These are phyloP conservation scores for Aspergillus neoniger DNA, from an alignment of 2,329 filamentous ascomycete species.

Conservation along the genomic window DNA sequence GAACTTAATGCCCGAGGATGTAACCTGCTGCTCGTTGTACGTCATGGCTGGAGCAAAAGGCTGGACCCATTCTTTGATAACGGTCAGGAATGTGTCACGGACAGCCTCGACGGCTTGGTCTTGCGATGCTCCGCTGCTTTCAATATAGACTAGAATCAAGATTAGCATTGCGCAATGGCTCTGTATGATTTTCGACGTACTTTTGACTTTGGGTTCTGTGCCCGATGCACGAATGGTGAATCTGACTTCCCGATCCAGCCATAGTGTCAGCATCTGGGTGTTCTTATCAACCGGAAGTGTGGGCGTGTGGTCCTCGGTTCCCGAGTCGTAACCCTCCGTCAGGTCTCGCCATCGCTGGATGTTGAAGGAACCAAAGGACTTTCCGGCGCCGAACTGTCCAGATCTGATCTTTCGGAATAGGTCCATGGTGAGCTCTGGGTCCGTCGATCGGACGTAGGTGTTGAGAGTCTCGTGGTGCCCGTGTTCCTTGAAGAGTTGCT, in stretches of 20 bases:
- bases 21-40: conserved; percentile 36
- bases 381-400: conserved; percentile 46
- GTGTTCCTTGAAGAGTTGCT: conserved; percentile 58
- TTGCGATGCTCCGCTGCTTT: conserved; percentile 41
- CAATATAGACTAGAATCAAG: conserved; percentile 42
- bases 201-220: conserved; percentile 68
- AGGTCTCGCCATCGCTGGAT: conserved; percentile 64
- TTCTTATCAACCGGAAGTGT: conserved; percentile 57
- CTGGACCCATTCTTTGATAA: conserved; percentile 42
- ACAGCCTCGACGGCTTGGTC: conserved; percentile 40
- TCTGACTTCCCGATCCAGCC: conserved; percentile 56
- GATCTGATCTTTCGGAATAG: conserved; percentile 58
- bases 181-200: conserved; percentile 35
- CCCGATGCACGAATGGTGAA: conserved; percentile 64
- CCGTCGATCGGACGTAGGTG: conserved; percentile 63
- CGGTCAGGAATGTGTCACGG: conserved; percentile 39
- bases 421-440: conserved; percentile 52
- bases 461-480: conserved; percentile 66
- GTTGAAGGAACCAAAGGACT: conserved; percentile 52
- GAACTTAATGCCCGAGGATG: conserved; percentile 41
- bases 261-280: conserved; percentile 65
- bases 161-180: not conserved
- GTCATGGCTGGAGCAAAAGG: conserved; percentile 43
- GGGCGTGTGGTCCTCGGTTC: conserved; percentile 53
- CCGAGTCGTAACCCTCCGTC: conserved; percentile 62